These are phyloP conservation scores for Bothriochloa decipiens DNA, from an alignment of 176 grass and related monocot species.

Conservation along the genomic window DNA sequence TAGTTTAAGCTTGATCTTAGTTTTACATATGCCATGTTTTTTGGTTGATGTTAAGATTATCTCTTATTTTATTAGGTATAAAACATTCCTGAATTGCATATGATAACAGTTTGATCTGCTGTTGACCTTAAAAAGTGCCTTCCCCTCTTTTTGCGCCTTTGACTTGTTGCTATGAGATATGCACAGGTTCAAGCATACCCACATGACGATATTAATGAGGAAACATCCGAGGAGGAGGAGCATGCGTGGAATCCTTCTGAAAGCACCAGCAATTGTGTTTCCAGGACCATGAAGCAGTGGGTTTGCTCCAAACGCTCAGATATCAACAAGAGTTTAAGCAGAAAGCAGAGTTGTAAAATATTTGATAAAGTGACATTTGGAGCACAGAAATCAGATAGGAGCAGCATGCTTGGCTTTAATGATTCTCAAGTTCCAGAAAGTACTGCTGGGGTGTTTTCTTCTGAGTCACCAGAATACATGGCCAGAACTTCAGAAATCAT, in stretches of 20 bases:
- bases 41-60: slow-evolving; percentile 4
- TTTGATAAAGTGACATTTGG: slow-evolving; percentile 21
- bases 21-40: slow-evolving; percentile 14
- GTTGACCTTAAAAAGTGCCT: background rate
- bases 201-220: slow-evolving; percentile 30
- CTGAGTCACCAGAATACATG: slow-evolving; percentile 51
- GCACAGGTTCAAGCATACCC: slow-evolving; percentile 37
- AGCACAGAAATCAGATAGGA: slow-evolving; percentile 42
- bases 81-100: slow-evolving; percentile 22
- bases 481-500: slow-evolving; percentile 40
- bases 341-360: slow-evolving; percentile 44
- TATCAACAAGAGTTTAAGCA: slow-evolving; percentile 54
- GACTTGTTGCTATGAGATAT: slow-evolving; percentile 34
- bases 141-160: slow-evolving; percentile 15
- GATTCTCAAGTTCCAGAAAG: slow-evolving; percentile 47
- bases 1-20: slow-evolving; percentile 26
- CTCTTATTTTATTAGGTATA: background rate
- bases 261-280: slow-evolving; percentile 44
- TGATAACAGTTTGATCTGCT: slow-evolving; percentile 40
- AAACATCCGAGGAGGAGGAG: slow-evolving; percentile 40
- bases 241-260: slow-evolving; percentile 39
- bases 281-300: slow-evolving; percentile 57
- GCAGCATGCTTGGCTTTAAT: slow-evolving; percentile 28
- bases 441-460: slow-evolving; percentile 45
- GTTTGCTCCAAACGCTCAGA: slow-evolving; percentile 69